Evolutionary conservation across 1,139 yeast genomes (phyloP).

Genomic region (Suhomyces guaymorum): DNA sequence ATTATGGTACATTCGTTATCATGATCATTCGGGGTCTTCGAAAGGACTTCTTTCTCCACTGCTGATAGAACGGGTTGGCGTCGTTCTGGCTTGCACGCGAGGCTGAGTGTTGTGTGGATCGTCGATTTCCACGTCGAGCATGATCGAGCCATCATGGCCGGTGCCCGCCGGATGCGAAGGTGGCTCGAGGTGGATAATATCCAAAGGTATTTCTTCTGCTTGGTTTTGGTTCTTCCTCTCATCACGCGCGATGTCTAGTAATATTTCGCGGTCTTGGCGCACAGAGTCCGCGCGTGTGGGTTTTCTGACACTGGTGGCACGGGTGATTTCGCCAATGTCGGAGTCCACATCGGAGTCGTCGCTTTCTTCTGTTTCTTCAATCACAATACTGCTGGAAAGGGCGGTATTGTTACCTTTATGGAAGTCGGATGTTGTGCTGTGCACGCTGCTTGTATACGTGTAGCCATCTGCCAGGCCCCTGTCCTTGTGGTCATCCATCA

Average conservation of each 20-base stretch:
- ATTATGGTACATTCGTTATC: too few relatives aligned
- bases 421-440: constrained; percentile 7
- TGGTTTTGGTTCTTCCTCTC: neutral
- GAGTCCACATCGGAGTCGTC: constrained; percentile 49
- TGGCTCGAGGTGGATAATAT: constrained; percentile 11
- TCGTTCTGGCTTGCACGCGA: constrained; percentile 5
- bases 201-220: constrained; percentile 12
- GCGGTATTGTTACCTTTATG: constrained; percentile 2
- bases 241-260: constrained; percentile 14
- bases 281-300: constrained; percentile 7
- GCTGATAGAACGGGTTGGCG: constrained; percentile 12
- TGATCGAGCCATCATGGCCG: constrained; percentile 31
- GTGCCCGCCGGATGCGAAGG: constrained; percentile 3
- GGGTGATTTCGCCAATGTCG: constrained; percentile 48
- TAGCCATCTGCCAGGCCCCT: constrained; percentile 3
- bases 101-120: constrained; percentile 12
- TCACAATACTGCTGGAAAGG: constrained; percentile 5
- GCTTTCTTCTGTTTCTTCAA: constrained; percentile 20
- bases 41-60: constrained; percentile 32
- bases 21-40: constrained; percentile 32
- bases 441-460: constrained; percentile 8
- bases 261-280: constrained; percentile 17
- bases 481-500: constrained; percentile 4
- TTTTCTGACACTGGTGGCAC: constrained; percentile 43
- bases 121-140: constrained; percentile 41